phyloP scores from a whole-genome alignment of 805 yeast species.

The Kluyveromyces starmeri region DNA sequence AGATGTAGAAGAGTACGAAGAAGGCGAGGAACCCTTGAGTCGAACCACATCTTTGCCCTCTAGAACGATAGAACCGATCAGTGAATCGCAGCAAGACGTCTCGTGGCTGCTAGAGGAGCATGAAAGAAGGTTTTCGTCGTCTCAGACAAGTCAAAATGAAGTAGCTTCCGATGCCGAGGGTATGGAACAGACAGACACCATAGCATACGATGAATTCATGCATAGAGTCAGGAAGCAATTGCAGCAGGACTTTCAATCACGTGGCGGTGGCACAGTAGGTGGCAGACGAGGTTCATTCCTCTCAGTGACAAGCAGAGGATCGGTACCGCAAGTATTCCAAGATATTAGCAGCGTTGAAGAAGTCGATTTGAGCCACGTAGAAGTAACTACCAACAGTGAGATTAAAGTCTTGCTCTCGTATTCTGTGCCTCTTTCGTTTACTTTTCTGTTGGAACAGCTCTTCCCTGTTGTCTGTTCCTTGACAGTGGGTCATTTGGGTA shows the following conservation, averaged over 20 bases:
- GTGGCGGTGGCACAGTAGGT: neutral
- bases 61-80: slow-evolving; percentile 29
- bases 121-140: slow-evolving; percentile 31
- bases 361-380: slow-evolving; percentile 26
- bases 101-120: slow-evolving; percentile 35
- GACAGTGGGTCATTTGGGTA: slow-evolving; percentile 79
- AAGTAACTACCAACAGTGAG: slow-evolving; percentile 32
- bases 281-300: slow-evolving; percentile 15
- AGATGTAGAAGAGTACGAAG: slow-evolving; percentile 14
- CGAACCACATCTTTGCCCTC: slow-evolving; percentile 36
- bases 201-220: slow-evolving; percentile 28
- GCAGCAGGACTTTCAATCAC: slow-evolving; percentile 3
- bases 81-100: slow-evolving; percentile 27
- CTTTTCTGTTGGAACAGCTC: slow-evolving; percentile 65
- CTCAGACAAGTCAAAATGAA: slow-evolving; percentile 11
- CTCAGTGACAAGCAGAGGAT: slow-evolving; percentile 25
- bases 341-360: slow-evolving; percentile 16
- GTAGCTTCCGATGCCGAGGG: slow-evolving; percentile 18
- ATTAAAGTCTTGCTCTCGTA: slow-evolving; percentile 29
- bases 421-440: slow-evolving; percentile 51
- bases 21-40: slow-evolving; percentile 31
- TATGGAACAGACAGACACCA: slow-evolving; percentile 10
- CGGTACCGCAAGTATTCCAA: slow-evolving; percentile 26
- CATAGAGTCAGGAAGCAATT: slow-evolving; percentile 21
- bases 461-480: slow-evolving; percentile 74